Evolutionary conservation across 371 early-diverging fungal genomes (phyloP).

Genomic region (Mucor mucedo): DNA sequence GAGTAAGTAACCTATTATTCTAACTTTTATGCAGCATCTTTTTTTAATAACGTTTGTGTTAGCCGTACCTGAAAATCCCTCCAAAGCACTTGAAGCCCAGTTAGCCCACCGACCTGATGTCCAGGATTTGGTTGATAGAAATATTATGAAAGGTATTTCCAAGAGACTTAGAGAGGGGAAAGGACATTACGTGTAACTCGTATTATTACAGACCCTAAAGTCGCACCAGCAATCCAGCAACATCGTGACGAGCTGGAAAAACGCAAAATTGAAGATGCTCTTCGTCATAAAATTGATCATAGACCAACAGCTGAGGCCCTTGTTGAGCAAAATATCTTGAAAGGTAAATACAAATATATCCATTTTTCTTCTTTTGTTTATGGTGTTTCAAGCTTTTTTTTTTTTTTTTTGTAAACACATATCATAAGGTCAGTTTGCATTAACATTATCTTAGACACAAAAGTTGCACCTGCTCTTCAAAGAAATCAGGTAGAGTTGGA

Average conservation of each 20-base stretch:
- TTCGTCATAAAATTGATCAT: slow-evolving; percentile 74
- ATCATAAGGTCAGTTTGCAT: not conserved
- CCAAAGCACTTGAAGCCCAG: slow-evolving; percentile 29
- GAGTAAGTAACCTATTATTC: slow-evolving; percentile 15
- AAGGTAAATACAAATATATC: slow-evolving; percentile 21
- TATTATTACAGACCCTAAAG: slow-evolving; percentile 41
- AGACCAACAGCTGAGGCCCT: slow-evolving; percentile 76
- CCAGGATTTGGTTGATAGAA: slow-evolving; percentile 74
- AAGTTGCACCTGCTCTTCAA: slow-evolving; percentile 62
- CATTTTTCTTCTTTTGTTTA: not conserved
- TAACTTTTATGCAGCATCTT: not conserved
- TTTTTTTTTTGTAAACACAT: no score
- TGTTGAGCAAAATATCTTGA: slow-evolving; percentile 73
- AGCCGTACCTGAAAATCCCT: slow-evolving; percentile 28
- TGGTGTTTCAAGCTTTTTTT: not conserved
- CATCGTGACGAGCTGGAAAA: slow-evolving; percentile 61
- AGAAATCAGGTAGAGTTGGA: slow-evolving; percentile 53
- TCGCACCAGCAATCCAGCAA: slow-evolving; percentile 61
- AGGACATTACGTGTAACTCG: not conserved
- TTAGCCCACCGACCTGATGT: slow-evolving; percentile 64
- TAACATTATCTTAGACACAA: slow-evolving; percentile 31
- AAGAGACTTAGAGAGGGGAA: not conserved
- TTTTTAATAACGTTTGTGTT: not conserved
- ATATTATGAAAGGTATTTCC: slow-evolving; percentile 66
- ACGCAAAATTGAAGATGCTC: slow-evolving; percentile 66